phyloP scores from a whole-genome alignment of 2,329 filamentous ascomycete genomes.

The Paecilomyces formosus region DNA sequence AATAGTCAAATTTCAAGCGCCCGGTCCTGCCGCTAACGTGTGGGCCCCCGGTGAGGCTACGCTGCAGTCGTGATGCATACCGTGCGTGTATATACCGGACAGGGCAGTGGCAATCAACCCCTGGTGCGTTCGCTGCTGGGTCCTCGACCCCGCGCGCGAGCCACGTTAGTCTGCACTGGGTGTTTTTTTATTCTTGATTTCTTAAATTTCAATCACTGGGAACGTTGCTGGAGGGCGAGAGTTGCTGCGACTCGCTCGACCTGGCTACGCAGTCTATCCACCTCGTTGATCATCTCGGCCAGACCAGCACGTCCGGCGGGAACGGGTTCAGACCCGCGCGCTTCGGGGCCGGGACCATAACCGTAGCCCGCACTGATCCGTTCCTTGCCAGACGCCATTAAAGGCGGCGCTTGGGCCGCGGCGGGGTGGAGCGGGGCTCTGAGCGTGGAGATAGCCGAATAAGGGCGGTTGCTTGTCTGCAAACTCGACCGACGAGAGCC shows the following conservation, averaged over 20 bases:
- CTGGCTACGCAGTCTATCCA: conserved; percentile 27
- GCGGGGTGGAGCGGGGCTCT: conserved; percentile 17
- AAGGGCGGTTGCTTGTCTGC: conserved; percentile 9
- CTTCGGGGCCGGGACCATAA: conserved; percentile 9
- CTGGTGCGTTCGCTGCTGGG: neutral
- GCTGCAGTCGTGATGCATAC: neutral
- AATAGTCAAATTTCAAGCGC: neutral
- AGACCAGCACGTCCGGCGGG: conserved; percentile 18
- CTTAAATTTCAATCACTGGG: conserved; percentile 5
- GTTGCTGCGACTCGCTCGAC: conserved; percentile 25
- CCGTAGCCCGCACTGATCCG: conserved; percentile 13
- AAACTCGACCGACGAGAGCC: conserved; percentile 15
- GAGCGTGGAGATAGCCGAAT: conserved; percentile 15
- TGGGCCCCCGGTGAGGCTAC: neutral
- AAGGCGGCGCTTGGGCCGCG: conserved; percentile 14
- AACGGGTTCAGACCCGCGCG: conserved; percentile 14
- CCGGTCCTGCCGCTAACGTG: neutral
- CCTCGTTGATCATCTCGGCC: conserved; percentile 25
- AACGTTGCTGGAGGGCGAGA: conserved; percentile 16
- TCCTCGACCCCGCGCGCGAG: neutral
- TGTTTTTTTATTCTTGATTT: conserved; percentile 1
- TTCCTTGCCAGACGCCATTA: conserved; percentile 11
- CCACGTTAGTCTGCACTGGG: neutral
- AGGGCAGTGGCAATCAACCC: neutral
- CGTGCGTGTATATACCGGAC: neutral